These are phyloP conservation scores for Neocucurbitaria cava DNA, from an alignment of 2,329 filamentous ascomycete genomes.

Conservation along the genomic window DNA sequence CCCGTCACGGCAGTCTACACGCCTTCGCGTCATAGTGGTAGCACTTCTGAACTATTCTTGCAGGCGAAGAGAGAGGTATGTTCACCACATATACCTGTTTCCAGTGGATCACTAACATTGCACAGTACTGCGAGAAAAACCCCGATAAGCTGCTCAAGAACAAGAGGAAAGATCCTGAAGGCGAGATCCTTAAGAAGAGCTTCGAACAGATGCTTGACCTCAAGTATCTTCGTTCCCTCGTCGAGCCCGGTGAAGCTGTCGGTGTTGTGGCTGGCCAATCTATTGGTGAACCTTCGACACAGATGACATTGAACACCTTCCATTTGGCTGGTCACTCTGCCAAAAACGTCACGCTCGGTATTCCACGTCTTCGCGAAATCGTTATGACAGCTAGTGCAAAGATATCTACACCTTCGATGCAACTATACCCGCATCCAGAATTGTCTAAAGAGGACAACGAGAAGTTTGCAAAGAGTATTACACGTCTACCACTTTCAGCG, in stretches of 20 bases:
- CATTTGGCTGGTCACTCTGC: constrained; percentile 98
- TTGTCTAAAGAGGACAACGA: constrained; percentile 72
- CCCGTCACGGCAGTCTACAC: constrained; percentile 76
- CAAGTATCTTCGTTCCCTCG: constrained; percentile 90
- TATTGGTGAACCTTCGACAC: constrained; percentile 94
- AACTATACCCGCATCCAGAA: constrained; percentile 76
- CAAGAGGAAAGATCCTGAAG: constrained; percentile 62
- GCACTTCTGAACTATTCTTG: constrained; percentile 88
- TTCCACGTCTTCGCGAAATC: constrained; percentile 94
- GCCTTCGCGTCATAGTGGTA: constrained; percentile 80
- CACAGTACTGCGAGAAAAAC: constrained; percentile 80
- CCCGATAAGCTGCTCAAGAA: constrained; percentile 65
- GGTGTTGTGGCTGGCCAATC: constrained; percentile 97
- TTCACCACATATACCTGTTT: too few species aligned
- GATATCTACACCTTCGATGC: constrained; percentile 92
- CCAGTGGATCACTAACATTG: constrained; percentile 17
- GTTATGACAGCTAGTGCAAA: constrained; percentile 93
- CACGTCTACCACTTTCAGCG: constrained; percentile 80
- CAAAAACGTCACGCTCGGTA: constrained; percentile 98
- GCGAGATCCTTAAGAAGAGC: constrained; percentile 64
- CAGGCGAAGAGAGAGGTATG: constrained; percentile 67
- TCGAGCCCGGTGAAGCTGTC: constrained; percentile 95
- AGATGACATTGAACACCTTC: constrained; percentile 99
- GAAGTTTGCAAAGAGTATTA: constrained; percentile 90
- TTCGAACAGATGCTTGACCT: constrained; percentile 86